Percentiles rank a stretch among this genome's conserved stretches.
Evolutionary conservation across 108 stramenopile genomes (phyloP).

Genomic region (Skeletonema menzelii): DNA sequence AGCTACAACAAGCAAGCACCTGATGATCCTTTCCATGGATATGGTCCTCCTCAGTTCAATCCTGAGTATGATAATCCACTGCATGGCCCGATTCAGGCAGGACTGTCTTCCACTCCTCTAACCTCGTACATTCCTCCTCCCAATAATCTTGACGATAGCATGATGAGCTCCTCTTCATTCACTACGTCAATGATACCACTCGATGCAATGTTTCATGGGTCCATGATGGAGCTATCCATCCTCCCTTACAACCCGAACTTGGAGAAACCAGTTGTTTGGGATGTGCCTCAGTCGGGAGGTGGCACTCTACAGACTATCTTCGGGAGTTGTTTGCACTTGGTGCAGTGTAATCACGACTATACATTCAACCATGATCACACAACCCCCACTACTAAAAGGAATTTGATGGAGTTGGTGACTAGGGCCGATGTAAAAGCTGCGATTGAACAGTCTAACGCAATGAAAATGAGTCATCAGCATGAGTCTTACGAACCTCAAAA

Average conservation of each 20-base stretch:
- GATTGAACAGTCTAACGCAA: not conserved
- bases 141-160: not conserved
- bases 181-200: not conserved
- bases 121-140: constrained; percentile 23
- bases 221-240: constrained; percentile 25
- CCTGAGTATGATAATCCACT: constrained; percentile 6
- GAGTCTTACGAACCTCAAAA: not conserved
- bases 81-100: not conserved
- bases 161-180: not conserved
- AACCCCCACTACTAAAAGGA: not conserved
- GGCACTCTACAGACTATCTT: constrained; percentile 9
- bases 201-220: constrained; percentile 24
- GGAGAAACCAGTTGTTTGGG: constrained; percentile 36
- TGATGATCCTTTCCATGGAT: constrained; percentile 21
- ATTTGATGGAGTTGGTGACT: not conserved
- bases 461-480: constrained; percentile 1
- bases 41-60: constrained; percentile 30
- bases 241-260: constrained; percentile 19
- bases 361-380: not conserved
- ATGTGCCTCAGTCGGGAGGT: constrained; percentile 15
- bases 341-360: constrained; percentile 19
- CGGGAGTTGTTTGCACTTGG: constrained; percentile 31
- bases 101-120: constrained; percentile 18
- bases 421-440: not conserved
- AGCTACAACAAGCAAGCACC: not conserved